Conservation (phyloP, 192 early-diverging fungal species). For the Haplosporangium gracile region DNA sequence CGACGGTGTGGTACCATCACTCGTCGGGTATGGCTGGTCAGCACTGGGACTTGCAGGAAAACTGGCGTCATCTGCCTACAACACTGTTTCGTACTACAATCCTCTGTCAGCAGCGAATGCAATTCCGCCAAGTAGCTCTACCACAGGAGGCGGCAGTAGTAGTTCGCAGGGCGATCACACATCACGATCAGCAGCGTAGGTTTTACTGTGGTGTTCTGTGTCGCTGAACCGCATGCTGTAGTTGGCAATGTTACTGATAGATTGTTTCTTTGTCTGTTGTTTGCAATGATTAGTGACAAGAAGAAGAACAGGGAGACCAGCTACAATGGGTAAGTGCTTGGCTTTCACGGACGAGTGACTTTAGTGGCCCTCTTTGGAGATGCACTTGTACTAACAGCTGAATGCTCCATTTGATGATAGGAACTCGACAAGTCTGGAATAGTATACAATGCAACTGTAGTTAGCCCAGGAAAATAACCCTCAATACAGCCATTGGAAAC, state of each 20-base stretch:
- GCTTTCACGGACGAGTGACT: background rate
- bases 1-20: slow-evolving; percentile 23
- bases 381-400: background rate
- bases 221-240: background rate
- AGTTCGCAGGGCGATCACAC: background rate
- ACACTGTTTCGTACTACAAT: slow-evolving; percentile 45
- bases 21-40: slow-evolving; percentile 43
- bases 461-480: background rate
- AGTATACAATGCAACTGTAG: background rate
- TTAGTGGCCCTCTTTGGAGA: too few species aligned
- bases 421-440: slow-evolving; percentile 44
- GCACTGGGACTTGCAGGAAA: slow-evolving; percentile 45
- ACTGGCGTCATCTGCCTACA: slow-evolving; percentile 31
- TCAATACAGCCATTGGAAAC: background rate
- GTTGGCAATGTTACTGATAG: background rate
- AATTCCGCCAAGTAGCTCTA: background rate
- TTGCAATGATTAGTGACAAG: slow-evolving; percentile 19
- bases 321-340: slow-evolving; percentile 40
- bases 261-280: background rate
- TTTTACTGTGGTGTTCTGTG: background rate
- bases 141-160: background rate
- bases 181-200: slow-evolving; percentile 16
- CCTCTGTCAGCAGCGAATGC: slow-evolving; percentile 20
- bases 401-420: slow-evolving; percentile 3
- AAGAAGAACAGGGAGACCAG: slow-evolving; percentile 41